Evolutionary conservation across 2,329 filamentous ascomycete genomes (phyloP).

Genomic region (Hymenotorrendiella dingleyae): DNA sequence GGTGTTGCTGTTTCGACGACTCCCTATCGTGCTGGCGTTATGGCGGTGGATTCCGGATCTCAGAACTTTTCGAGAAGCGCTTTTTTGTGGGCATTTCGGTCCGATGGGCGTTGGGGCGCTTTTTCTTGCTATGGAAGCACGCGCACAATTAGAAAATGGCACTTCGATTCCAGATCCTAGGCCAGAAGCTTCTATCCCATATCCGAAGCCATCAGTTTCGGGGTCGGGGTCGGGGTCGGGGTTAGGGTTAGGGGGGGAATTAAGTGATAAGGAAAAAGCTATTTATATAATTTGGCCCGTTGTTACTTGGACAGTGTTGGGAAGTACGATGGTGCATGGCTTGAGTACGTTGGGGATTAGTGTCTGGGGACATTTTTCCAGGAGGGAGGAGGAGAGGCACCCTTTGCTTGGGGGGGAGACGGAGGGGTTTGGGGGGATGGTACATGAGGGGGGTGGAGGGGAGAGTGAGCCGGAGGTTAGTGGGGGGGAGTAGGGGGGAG

Average conservation of each 20-base stretch:
- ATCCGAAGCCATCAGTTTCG: conserved; percentile 3
- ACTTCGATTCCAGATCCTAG: conserved; percentile 38
- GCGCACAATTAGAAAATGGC: conserved; percentile 45
- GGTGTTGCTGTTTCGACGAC: conserved; percentile 45
- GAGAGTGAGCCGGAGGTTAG: conserved; percentile 4
- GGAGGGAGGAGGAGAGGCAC: conserved; percentile 41
- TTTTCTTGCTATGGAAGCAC: conserved; percentile 50
- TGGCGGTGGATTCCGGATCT: conserved; percentile 44
- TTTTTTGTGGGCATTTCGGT: conserved; percentile 52
- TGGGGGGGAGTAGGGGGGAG: not conserved
- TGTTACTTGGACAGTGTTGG: conserved; percentile 47
- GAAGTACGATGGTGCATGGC: conserved; percentile 48
- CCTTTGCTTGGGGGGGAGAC: conserved; percentile 44
- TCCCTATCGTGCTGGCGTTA: conserved; percentile 43
- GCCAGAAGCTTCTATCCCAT: conserved; percentile 32
- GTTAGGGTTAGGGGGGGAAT: no score
- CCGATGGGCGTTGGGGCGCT: conserved; percentile 52
- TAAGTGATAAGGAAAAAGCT: conserved; percentile 32
- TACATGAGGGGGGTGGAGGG: conserved; percentile 30
- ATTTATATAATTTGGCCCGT: conserved; percentile 47
- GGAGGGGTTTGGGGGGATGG: conserved; percentile 44
- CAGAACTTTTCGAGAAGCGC: conserved; percentile 43
- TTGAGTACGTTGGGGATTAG: conserved; percentile 46
- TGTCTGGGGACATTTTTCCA: conserved; percentile 40
- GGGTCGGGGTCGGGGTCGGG: no score